Evolutionary conservation across 495 filamentous ascomycete genomes (phyloP), one percentile per base, ranked within the genome.

Genomic region (Hypomontagnella submonticulosa): DNA sequence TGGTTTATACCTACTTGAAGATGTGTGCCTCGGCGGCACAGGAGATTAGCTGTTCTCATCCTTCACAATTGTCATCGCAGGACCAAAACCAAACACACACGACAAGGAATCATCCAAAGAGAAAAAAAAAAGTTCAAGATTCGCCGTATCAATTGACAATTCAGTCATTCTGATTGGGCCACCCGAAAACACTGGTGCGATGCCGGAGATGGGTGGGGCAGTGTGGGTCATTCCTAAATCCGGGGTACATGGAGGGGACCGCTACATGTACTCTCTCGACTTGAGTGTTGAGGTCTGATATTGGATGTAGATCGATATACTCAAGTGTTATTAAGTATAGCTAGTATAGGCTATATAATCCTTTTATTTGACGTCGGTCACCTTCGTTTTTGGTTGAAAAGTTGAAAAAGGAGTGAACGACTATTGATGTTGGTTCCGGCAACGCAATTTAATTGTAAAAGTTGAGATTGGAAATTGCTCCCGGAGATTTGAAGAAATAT

Each of bases 41-140:
- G 27, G 11, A 66, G 33, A 63, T 72, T 66, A 66, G 69, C 69
- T 59, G 34, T 59, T 61, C 72, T 74, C 72, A 74, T 74, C 20
- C 51, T 72, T 57, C 34, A 37, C 15, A 41, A 53, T 66, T 66
- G 57, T 33, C 61, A 69, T 69, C 66, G 51, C 61, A 69, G 11
- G 48, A 56, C n/a, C 8, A 55, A 64, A 47, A 32, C n/a, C n/a
- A n/a, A n/a, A n/a, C n/a, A n/a, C 37, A 51, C 44, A 27, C 51
- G 38, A 66, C 15, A 50, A 53, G 18, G 41, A 48, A 47, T 40
- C 19, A 62, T 38, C n/a, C n/a, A 37, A 19, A 38, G n/a, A 33
- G 36, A 55, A 59, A 54, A 65, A 63, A 61, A 53, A 50, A 51
- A 61, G 19, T 36, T 52, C 6, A n/a, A 63, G 23, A 36, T 43